Evolutionary conservation across 176 grass and related monocot species (phyloP), one percentile per base, ranked within the genome.

Genomic region (Carex myosuroides): DNA sequence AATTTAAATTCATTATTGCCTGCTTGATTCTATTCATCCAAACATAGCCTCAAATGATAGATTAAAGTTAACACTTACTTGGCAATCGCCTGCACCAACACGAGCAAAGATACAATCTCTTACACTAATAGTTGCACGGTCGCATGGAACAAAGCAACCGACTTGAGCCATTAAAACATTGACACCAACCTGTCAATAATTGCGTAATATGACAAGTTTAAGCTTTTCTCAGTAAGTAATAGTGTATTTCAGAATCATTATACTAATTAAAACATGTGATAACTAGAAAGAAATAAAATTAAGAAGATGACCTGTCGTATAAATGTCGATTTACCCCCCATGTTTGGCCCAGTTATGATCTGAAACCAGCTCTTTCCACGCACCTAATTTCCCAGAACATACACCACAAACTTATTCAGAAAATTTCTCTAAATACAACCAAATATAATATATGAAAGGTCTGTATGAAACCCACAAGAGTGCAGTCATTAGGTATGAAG

Each of bases 31-130:
- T 72, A 39, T 65, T 69, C 5, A 0, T 69, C 6, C 33, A 69
- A 20, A 69, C 66, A 81, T 14, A 32, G 26, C 6, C 12, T 81
- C 12, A 13, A 82, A 59, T 62, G 7, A 35, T 59, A 59, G 16
- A 39, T 77, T 85, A 48, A 75, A 60, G 33, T 14, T 26, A 61
- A 30, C 75, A 88, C 87, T 94, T 90, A 98, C 92, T 84, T 98
- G 95, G 86, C 95, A 98, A 91, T 98, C 95, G 66, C 95, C 95
- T 84, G 95, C 95, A n/a, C 95, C 95, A 87, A 98, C 92, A 89
- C 95, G 95, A 76, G 95, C 90, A 94, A 98, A 98, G 85, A 98
- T 98, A 85, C 95, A 93, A 90, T 98, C 95, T 70, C 95, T 90
- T 73, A 98, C 87, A 79, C 92, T 98, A 83, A 98, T 56, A 64